These are phyloP conservation scores for Candida peoriensis DNA, from an alignment of 805 yeast genomes.

Conservation along the genomic window DNA sequence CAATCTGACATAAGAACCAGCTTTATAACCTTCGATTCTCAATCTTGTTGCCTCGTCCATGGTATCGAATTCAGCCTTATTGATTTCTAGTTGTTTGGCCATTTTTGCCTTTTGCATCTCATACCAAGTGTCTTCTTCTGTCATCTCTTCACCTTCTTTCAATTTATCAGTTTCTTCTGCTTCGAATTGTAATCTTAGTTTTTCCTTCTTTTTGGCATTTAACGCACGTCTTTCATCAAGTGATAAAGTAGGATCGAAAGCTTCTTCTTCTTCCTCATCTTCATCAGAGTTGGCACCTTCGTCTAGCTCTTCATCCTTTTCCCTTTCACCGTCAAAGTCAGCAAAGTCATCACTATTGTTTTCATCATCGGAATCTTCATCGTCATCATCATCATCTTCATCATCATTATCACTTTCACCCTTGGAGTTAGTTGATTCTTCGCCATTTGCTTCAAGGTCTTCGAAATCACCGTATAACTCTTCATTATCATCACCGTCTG, in stretches of 20 bases:
- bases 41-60: conserved; percentile 75
- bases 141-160: conserved; percentile 76
- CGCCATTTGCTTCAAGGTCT: conserved; percentile 38
- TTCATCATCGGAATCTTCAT: conserved; percentile 15
- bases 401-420: conserved; percentile 14
- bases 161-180: conserved; percentile 70
- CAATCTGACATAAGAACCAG: conserved; percentile 90
- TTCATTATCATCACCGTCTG: conserved; percentile 34
- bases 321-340: conserved; percentile 49
- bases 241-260: conserved; percentile 35
- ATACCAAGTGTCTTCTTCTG: conserved; percentile 94
- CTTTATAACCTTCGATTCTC: conserved; percentile 84
- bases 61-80: conserved; percentile 68
- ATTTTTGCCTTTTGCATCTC: conserved; percentile 95
- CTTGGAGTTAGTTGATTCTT: conserved; percentile 14
- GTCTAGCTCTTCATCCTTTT: conserved; percentile 38
- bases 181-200: conserved; percentile 84
- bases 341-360: conserved; percentile 45
- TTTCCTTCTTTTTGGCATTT: conserved; percentile 87
- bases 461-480: conserved; percentile 55
- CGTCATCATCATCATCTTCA: conserved; percentile 27
- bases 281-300: conserved; percentile 34
- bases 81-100: conserved; percentile 93
- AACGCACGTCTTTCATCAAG: conserved; percentile 71
- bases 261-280: conserved; percentile 34